Conservation (phyloP, 805 yeast genomes). For the Saccharomyces cerevisiae region DNA sequence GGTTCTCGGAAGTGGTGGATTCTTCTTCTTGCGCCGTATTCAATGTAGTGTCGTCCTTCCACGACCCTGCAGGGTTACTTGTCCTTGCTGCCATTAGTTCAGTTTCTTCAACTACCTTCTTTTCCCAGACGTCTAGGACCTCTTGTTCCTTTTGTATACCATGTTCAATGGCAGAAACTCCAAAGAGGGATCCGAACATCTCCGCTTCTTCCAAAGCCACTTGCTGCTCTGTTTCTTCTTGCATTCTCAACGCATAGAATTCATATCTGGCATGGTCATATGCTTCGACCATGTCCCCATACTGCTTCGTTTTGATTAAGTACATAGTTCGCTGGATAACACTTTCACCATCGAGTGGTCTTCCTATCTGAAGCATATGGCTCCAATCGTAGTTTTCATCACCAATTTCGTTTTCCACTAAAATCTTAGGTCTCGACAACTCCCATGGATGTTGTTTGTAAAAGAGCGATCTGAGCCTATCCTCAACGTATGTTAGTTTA, state of each 20-base stretch:
- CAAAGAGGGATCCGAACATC: slow-evolving; percentile 76
- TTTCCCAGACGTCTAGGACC: slow-evolving; percentile 65
- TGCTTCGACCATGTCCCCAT: slow-evolving; percentile 44
- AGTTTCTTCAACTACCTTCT: slow-evolving; percentile 58
- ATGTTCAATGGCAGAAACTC: slow-evolving; percentile 50
- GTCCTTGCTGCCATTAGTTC: slow-evolving; percentile 44
- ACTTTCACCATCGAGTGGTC: slow-evolving; percentile 81
- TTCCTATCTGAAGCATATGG: slow-evolving; percentile 58
- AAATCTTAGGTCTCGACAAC: slow-evolving; percentile 75
- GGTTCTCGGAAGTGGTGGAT: background rate
- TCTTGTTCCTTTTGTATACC: slow-evolving; percentile 68
- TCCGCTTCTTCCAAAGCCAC: slow-evolving; percentile 74
- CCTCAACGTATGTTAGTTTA: slow-evolving; percentile 41
- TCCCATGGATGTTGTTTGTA: slow-evolving; percentile 98
- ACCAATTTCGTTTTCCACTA: slow-evolving; percentile 64
- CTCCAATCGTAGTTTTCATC: slow-evolving; percentile 71
- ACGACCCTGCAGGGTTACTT: slow-evolving; percentile 27
- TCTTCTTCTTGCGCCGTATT: background rate
- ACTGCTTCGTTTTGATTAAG: slow-evolving; percentile 35
- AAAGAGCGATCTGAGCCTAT: slow-evolving; percentile 71
- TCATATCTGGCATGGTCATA: slow-evolving; percentile 84
- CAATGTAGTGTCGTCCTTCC: slow-evolving; percentile 10
- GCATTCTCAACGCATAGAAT: slow-evolving; percentile 78
- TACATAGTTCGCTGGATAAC: slow-evolving; percentile 70
- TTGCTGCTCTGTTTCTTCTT: slow-evolving; percentile 65